Conservation (phyloP, 2,329 filamentous ascomycete genomes). For the Aspergillus melleus region DNA sequence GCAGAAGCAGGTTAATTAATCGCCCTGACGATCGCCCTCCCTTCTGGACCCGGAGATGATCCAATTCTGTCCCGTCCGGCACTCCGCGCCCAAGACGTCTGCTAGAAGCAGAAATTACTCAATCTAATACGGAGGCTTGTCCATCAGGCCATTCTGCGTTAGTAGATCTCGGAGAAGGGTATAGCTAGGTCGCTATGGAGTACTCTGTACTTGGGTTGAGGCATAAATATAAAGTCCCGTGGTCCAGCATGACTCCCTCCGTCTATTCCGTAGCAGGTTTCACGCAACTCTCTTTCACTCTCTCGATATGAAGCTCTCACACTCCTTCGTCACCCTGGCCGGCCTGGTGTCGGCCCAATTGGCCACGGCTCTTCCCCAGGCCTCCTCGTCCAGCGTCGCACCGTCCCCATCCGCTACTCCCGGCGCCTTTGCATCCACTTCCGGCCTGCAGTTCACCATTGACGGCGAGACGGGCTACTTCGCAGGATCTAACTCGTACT, state of each 20-base stretch:
- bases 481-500: slow-evolving; percentile 54
- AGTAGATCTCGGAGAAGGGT: too few relatives aligned
- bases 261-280: background rate
- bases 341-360: slow-evolving; percentile 23
- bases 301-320: slow-evolving; percentile 19
- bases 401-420: slow-evolving; percentile 5
- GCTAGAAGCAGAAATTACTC: background rate
- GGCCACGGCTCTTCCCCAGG: slow-evolving; percentile 16
- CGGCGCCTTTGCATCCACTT: slow-evolving; percentile 24
- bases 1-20: slow-evolving; percentile 12
- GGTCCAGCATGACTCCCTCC: background rate
- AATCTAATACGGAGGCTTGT: slow-evolving; percentile 18
- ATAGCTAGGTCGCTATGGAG: too few relatives aligned
- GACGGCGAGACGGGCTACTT: slow-evolving; percentile 45
- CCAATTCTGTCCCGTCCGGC: background rate
- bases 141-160: slow-evolving; percentile 3
- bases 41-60: background rate
- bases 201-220: too few relatives aligned
- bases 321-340: slow-evolving; percentile 14
- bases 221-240: too few relatives aligned
- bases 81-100: background rate
- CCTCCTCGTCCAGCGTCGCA: background rate
- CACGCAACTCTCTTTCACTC: background rate
- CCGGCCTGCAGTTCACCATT: slow-evolving; percentile 38
- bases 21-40: slow-evolving; percentile 6